phyloP scores from a whole-genome alignment of 2,329 filamentous ascomycete species.

The Epichloe sp. region DNA sequence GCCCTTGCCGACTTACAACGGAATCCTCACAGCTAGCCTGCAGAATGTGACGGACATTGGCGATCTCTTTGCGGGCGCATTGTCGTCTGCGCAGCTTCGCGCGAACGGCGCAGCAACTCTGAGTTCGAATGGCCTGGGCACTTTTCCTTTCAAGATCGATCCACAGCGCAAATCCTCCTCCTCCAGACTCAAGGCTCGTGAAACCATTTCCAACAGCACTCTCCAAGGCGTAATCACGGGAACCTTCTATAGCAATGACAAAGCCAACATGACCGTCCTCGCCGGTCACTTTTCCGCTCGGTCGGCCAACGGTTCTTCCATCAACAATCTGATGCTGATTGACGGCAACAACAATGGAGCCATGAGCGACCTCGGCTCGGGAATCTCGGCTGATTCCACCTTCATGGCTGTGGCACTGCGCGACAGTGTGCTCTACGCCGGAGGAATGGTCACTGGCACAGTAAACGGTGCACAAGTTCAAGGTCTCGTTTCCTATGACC shows the following conservation, averaged over 20 bases:
- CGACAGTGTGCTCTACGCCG: constrained; percentile 62
- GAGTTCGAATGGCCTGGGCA: constrained; percentile 35
- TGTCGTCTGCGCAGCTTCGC: constrained; percentile 61
- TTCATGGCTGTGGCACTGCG: constrained; percentile 59
- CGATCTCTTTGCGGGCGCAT: constrained; percentile 69
- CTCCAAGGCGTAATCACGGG: constrained; percentile 63
- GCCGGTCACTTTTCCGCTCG: constrained; percentile 74
- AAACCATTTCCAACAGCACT: constrained; percentile 24
- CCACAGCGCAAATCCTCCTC: constrained; percentile 14
- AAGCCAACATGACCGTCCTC: constrained; percentile 71
- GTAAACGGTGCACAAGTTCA: constrained; percentile 49
- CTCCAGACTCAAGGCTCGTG: constrained; percentile 32
- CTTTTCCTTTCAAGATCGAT: constrained; percentile 44
- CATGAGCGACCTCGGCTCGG: constrained; percentile 55
- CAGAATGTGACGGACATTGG: constrained; percentile 50
- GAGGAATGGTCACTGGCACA: constrained; percentile 64
- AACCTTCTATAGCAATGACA: constrained; percentile 57
- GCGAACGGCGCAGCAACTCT: constrained; percentile 63
- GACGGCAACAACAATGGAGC: constrained; percentile 56
- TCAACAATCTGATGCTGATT: constrained; percentile 74
- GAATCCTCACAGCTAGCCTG: constrained; percentile 55
- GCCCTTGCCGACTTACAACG: constrained; percentile 52
- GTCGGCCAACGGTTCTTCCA: constrained; percentile 51
- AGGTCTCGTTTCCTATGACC: constrained; percentile 70
- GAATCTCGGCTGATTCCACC: constrained; percentile 57